A percentile compares a stretch with the other conserved stretches of the same genome.
Evolutionary conservation across 441 rosid species (phyloP).

Genomic region (Aleurites moluccanus): DNA sequence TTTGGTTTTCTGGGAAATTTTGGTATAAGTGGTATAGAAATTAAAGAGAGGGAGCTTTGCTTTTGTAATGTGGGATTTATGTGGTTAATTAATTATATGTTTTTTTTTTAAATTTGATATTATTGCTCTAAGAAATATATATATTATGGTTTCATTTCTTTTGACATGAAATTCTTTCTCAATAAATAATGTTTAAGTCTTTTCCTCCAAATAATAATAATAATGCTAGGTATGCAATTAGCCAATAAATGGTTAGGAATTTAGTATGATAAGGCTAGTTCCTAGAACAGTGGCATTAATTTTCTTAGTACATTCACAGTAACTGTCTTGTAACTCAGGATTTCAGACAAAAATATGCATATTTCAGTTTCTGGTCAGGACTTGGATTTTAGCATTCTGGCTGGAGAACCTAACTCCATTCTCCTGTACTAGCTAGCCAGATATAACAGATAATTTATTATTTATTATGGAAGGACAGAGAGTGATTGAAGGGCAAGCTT

Average conservation of each 20-base stretch:
- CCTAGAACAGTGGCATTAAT: background rate
- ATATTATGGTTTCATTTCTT: constrained; percentile 6
- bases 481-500: background rate
- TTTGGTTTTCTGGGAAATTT: constrained; percentile 15
- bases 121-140: constrained; percentile 12
- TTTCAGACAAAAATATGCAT: background rate
- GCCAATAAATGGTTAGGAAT: constrained; percentile 17
- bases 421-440: background rate
- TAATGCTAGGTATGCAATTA: background rate
- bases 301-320: constrained; percentile 14
- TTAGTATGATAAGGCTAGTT: constrained; percentile 17
- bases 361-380: constrained; percentile 12
- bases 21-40: constrained; percentile 45
- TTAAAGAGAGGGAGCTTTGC: constrained; percentile 38
- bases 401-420: background rate
- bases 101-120: constrained; percentile 13
- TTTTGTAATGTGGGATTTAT: constrained; percentile 27
- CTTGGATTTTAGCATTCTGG: constrained; percentile 26
- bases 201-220: too few relatives aligned
- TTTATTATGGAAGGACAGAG: background rate
- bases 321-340: background rate
- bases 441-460: too few relatives aligned
- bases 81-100: constrained; percentile 5
- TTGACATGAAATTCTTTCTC: too few relatives aligned
- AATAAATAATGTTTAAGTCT: too few relatives aligned